Conservation (phyloP, 2,329 filamentous ascomycete genomes). For the Ustulina deusta region DNA sequence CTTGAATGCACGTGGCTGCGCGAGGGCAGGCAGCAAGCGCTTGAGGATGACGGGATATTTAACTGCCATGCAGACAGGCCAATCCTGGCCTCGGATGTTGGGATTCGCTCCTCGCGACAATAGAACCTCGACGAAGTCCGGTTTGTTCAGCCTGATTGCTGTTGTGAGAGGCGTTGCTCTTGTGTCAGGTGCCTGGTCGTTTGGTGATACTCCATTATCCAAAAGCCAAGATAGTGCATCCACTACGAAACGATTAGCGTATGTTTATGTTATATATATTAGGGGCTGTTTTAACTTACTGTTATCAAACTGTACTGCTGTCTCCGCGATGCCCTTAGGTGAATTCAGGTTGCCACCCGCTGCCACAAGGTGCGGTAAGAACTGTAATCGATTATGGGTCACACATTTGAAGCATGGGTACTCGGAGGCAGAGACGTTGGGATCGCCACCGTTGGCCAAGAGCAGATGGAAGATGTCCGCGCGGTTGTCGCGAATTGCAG, state of each 20-base stretch:
- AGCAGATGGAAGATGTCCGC: constrained; percentile 71
- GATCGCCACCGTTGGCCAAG: constrained; percentile 69
- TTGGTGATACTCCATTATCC: constrained; percentile 69
- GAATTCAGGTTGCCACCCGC: constrained; percentile 70
- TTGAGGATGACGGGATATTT: constrained; percentile 69
- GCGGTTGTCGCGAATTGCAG: constrained; percentile 74
- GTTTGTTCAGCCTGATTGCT: constrained; percentile 70
- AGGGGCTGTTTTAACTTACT: constrained; percentile 41
- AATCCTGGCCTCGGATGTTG: constrained; percentile 73
- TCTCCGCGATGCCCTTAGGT: constrained; percentile 75
- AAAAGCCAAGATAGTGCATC: constrained; percentile 71
- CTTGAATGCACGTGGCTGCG: constrained; percentile 71
- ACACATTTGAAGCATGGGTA: constrained; percentile 77
- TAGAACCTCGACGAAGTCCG: constrained; percentile 63
- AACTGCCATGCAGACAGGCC: constrained; percentile 78
- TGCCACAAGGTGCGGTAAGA: constrained; percentile 68
- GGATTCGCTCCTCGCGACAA: constrained; percentile 64
- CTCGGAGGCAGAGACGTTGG: constrained; percentile 72
- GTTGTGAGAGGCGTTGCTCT: constrained; percentile 74
- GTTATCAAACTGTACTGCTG: constrained; percentile 71
- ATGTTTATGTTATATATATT: not conserved
- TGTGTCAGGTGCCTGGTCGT: constrained; percentile 66
- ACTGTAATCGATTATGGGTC: constrained; percentile 72
- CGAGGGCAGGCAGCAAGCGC: constrained; percentile 67
- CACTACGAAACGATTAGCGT: constrained; percentile 42